phyloP scores from a whole-genome alignment of 441 rosid genomes.

The Omphalea diandra region DNA sequence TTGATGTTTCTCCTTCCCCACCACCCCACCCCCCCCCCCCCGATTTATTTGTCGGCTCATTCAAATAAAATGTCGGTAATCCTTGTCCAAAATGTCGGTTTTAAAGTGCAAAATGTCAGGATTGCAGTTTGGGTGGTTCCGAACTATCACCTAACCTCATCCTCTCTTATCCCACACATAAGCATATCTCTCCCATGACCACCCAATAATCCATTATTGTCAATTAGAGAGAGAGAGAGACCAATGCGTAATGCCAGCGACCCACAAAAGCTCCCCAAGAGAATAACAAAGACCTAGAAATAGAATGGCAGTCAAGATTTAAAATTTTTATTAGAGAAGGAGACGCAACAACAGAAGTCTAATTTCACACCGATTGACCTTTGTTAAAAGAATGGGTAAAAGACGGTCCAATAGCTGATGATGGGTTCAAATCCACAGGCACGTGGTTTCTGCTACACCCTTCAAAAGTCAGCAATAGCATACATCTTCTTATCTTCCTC shows the following conservation, averaged over 20 bases:
- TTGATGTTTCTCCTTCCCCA: no score
- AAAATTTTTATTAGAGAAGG: constrained; percentile 10
- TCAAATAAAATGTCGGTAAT: constrained; percentile 15
- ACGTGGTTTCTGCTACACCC: constrained; percentile 10
- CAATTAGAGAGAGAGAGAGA: not conserved
- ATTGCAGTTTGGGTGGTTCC: not conserved
- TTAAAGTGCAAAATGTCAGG: not conserved
- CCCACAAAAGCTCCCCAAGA: not conserved
- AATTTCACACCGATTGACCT: constrained; percentile 27
- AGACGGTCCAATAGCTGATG: constrained; percentile 8
- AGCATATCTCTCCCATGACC: not conserved
- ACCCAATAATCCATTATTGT: not conserved
- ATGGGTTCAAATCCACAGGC: constrained; percentile 1
- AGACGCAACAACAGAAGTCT: constrained; percentile 9
- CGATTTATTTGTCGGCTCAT: constrained; percentile 9
- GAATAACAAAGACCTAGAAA: not conserved
- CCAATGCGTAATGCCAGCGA: not conserved
- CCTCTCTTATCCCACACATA: not conserved
- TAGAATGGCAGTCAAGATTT: constrained; percentile 26
- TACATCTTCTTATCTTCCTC: not conserved
- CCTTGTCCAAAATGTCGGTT: constrained; percentile 5
- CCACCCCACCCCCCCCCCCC: no score
- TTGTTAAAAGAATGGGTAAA: not conserved
- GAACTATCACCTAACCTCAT: constrained; percentile 4
- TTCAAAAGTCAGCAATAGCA: constrained; percentile 23